These are phyloP conservation scores for Mucor saturninus DNA, from an alignment of 371 early-diverging fungal species.

Conservation along the genomic window DNA sequence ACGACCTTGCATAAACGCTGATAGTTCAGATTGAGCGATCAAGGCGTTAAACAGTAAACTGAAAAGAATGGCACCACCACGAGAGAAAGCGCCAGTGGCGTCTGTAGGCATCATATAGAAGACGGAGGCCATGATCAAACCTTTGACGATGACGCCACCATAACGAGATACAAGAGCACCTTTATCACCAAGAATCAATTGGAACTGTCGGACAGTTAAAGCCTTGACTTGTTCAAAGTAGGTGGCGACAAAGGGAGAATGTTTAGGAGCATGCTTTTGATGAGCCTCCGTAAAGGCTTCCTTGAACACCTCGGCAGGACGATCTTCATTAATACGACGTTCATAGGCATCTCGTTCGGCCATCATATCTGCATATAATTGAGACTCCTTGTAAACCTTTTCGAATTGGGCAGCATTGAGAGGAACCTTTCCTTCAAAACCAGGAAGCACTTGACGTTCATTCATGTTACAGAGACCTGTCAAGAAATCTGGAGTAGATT, in stretches of 20 bases:
- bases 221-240: slow-evolving; percentile 61
- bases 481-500: slow-evolving; percentile 79
- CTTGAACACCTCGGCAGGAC: slow-evolving; percentile 51
- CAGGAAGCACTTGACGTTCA: slow-evolving; percentile 63
- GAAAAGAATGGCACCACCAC: slow-evolving; percentile 75
- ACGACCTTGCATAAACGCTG: slow-evolving; percentile 64
- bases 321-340: slow-evolving; percentile 27
- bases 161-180: slow-evolving; percentile 59
- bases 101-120: slow-evolving; percentile 62
- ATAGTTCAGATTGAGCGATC: slow-evolving; percentile 61
- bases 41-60: slow-evolving; percentile 66
- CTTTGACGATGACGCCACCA: slow-evolving; percentile 64
- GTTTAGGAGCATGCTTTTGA: slow-evolving; percentile 56
- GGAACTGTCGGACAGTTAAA: slow-evolving; percentile 62
- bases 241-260: slow-evolving; percentile 62
- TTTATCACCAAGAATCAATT: slow-evolving; percentile 51
- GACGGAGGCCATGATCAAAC: slow-evolving; percentile 72
- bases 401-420: slow-evolving; percentile 54
- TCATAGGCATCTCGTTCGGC: slow-evolving; percentile 47
- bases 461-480: slow-evolving; percentile 70
- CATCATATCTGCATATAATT: slow-evolving; percentile 35
- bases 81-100: slow-evolving; percentile 68
- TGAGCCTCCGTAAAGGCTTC: slow-evolving; percentile 56
- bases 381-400: slow-evolving; percentile 40
- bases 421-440: slow-evolving; percentile 55